Conservation (phyloP, 495 filamentous ascomycete genomes). For the Penicillium tannophilum region DNA sequence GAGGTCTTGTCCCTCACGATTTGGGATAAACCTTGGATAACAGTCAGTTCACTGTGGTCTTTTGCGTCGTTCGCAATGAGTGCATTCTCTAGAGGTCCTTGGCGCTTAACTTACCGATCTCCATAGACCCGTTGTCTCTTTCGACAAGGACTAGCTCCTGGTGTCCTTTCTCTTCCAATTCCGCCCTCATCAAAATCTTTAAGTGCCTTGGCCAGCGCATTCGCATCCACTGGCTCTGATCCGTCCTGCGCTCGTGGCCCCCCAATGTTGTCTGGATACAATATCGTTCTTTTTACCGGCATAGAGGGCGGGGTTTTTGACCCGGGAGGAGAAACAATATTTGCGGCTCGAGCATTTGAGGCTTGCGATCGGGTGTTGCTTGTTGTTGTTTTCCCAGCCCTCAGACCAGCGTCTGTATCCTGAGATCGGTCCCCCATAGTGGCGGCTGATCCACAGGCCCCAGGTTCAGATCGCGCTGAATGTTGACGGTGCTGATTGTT, state of each 20-base stretch:
- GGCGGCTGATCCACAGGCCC: constrained; percentile 18
- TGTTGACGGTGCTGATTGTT: not conserved
- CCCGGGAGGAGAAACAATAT: constrained; percentile 44
- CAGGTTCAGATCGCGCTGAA: constrained; percentile 17
- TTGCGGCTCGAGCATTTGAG: constrained; percentile 15
- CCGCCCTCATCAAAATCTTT: constrained; percentile 65
- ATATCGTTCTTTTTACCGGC: constrained; percentile 42
- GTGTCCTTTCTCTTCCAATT: constrained; percentile 65
- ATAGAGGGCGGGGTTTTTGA: constrained; percentile 49
- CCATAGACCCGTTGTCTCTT: constrained; percentile 87
- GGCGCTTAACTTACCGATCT: constrained; percentile 61
- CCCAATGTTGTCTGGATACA: constrained; percentile 38
- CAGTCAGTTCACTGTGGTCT: not conserved
- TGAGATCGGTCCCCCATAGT: constrained; percentile 31
- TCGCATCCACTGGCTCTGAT: constrained; percentile 62
- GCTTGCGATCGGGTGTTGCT: constrained; percentile 20
- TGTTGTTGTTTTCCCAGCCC: constrained; percentile 8
- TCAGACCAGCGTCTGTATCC: constrained; percentile 17
- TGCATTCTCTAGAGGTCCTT: not conserved
- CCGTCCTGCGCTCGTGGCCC: constrained; percentile 34
- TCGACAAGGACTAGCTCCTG: constrained; percentile 76
- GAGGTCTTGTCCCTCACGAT: constrained; percentile 88
- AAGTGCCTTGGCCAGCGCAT: constrained; percentile 63
- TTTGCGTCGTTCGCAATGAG: not conserved
- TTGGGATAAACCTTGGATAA: constrained; percentile 81